These are phyloP conservation scores for Scytalidium sp. DNA, from an alignment of 2,329 filamentous ascomycete species.

Conservation along the genomic window DNA sequence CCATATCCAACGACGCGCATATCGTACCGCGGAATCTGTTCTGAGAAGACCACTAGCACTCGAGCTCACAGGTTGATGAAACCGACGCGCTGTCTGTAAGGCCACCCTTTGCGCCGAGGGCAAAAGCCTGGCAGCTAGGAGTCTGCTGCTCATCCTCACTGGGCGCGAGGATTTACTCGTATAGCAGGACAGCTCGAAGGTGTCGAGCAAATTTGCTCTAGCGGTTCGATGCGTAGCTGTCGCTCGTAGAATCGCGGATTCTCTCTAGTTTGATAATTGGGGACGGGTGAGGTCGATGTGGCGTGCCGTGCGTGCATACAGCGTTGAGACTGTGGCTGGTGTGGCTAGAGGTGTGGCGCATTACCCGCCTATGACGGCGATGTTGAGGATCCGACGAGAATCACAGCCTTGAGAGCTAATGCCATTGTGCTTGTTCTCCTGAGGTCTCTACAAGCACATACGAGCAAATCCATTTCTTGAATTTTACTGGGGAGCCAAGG, in stretches of 20 bases:
- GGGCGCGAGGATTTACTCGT: slow-evolving; percentile 5
- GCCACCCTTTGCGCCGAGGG: slow-evolving; percentile 62
- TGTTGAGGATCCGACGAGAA: neutral
- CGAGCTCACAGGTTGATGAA: slow-evolving; percentile 54
- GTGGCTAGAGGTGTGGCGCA: neutral
- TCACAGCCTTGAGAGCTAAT: neutral
- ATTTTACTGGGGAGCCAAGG: too few relatives aligned
- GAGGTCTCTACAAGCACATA: too few relatives aligned
- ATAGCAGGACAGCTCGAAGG: neutral
- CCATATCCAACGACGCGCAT: slow-evolving; percentile 65
- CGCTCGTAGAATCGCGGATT: neutral
- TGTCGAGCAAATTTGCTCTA: neutral
- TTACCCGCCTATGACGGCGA: neutral
- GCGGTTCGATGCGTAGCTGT: neutral
- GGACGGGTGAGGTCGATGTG: neutral
- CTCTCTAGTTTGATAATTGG: neutral
- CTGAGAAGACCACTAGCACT: slow-evolving; percentile 68
- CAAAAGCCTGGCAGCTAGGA: slow-evolving; percentile 70
- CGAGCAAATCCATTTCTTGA: too few relatives aligned
- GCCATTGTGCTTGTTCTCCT: too few relatives aligned
- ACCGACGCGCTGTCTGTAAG: slow-evolving; percentile 55
- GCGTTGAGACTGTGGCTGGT: neutral
- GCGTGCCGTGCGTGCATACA: too few relatives aligned
- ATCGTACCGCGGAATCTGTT: slow-evolving; percentile 59
- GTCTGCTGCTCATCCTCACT: slow-evolving; percentile 41